Conservation (phyloP, 2,329 filamentous ascomycete species). For the Penicillium hesseltinei region DNA sequence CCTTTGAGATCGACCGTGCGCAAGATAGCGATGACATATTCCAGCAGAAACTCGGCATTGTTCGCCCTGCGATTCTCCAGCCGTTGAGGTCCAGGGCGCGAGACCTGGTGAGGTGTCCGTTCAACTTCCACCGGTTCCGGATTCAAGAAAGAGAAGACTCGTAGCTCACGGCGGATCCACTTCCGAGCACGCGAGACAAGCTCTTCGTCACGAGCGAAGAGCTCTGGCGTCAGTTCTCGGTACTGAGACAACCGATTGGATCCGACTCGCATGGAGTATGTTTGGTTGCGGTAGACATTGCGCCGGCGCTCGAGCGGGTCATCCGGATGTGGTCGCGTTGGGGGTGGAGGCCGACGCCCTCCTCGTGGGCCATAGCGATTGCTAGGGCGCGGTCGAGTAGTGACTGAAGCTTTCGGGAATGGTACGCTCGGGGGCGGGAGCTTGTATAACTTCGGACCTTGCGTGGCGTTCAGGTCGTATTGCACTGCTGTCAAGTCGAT, state of each 20-base stretch:
- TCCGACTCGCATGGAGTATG: constrained; percentile 79
- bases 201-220: constrained; percentile 63
- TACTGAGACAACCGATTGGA: constrained; percentile 76
- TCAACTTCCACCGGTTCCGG: constrained; percentile 31
- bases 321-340: constrained; percentile 30
- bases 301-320: constrained; percentile 62
- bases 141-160: constrained; percentile 74
- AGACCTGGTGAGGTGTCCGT: constrained; percentile 10
- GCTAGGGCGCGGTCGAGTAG: constrained; percentile 2
- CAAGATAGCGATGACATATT: constrained; percentile 80
- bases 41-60: constrained; percentile 80
- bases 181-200: constrained; percentile 73
- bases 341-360: constrained; percentile 24
- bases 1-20: constrained; percentile 80
- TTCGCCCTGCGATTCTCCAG: constrained; percentile 52
- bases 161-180: constrained; percentile 80
- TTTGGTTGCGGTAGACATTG: constrained; percentile 67
- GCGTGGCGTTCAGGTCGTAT: constrained; percentile 59
- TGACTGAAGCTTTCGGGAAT: constrained; percentile 6
- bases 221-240: constrained; percentile 66
- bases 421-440: constrained; percentile 41
- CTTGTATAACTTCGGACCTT: constrained; percentile 58
- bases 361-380: constrained; percentile 17
- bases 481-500: constrained; percentile 58
- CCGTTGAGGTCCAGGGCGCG: constrained; percentile 32